Percentiles rank a stretch among this genome's conserved stretches.
Evolutionary conservation across 805 yeast species (phyloP).

Genomic region (Candida dendrica): DNA sequence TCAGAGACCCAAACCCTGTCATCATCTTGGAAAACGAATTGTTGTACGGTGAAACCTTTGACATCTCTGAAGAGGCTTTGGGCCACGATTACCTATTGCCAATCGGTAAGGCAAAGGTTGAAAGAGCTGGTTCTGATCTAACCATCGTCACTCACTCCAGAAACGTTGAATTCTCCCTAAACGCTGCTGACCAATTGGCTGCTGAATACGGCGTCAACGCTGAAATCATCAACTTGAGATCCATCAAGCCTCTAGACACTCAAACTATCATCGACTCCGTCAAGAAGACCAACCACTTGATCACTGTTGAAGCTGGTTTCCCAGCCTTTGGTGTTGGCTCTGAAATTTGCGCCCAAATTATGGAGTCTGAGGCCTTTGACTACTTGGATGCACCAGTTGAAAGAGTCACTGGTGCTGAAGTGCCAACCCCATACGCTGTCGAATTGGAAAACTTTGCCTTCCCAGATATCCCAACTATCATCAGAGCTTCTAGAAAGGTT

Average conservation of each 20-base stretch:
- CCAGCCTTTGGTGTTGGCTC: slow-evolving; percentile 99
- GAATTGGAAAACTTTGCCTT: slow-evolving; percentile 96
- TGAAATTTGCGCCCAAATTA: slow-evolving; percentile 93
- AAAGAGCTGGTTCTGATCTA: slow-evolving; percentile 86
- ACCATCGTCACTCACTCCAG: slow-evolving; percentile 89
- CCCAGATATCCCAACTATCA: slow-evolving; percentile 91
- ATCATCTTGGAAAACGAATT: slow-evolving; percentile 94
- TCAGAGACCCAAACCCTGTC: slow-evolving; percentile 98
- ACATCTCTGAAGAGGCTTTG: slow-evolving; percentile 80
- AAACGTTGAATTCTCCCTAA: slow-evolving; percentile 76
- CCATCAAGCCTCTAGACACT: slow-evolving; percentile 93
- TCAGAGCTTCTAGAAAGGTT: slow-evolving; percentile 79
- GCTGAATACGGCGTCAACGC: slow-evolving; percentile 82
- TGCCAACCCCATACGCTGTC: slow-evolving; percentile 97
- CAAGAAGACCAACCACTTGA: slow-evolving; percentile 93
- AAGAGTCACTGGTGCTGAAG: slow-evolving; percentile 99
- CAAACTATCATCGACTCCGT: slow-evolving; percentile 79
- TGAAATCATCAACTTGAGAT: slow-evolving; percentile 92
- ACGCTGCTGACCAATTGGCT: slow-evolving; percentile 85
- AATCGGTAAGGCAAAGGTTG: slow-evolving; percentile 92
- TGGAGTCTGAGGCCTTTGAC: slow-evolving; percentile 98
- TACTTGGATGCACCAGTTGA: slow-evolving; percentile 97
- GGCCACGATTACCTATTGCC: slow-evolving; percentile 88
- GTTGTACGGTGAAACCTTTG: slow-evolving; percentile 86
- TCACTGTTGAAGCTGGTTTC: slow-evolving; percentile 96